Conservation (phyloP, 345 rosid species). For the Gossypium thurberi region DNA sequence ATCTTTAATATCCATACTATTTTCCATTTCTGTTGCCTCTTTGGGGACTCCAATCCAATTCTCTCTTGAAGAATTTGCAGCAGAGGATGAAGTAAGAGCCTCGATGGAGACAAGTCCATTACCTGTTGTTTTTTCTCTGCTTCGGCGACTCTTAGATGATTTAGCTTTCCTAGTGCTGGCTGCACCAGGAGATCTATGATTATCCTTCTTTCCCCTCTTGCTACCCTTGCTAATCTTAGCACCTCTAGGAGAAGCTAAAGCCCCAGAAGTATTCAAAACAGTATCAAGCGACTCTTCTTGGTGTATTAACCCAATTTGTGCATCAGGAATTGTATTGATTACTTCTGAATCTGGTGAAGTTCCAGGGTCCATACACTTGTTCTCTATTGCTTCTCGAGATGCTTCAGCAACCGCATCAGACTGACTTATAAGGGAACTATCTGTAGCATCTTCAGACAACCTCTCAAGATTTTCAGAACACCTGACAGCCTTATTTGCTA, state of each 20-base stretch:
- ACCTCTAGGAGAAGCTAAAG: conserved; percentile 20
- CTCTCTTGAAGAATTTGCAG: conserved; percentile 29
- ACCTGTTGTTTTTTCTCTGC: conserved; percentile 21
- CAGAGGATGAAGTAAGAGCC: conserved; percentile 21
- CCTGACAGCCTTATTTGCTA: conserved; percentile 29
- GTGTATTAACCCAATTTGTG: conserved; percentile 32
- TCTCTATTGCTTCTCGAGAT: conserved; percentile 33
- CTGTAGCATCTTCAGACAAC: conserved; percentile 37
- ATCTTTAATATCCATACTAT: conserved; percentile 15
- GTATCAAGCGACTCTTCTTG: conserved; percentile 32
- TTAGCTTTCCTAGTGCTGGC: conserved; percentile 30
- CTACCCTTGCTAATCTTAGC: conserved; percentile 22
- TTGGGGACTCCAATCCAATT: conserved; percentile 21
- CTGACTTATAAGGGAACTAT: conserved; percentile 24
- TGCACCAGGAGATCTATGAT: conserved; percentile 22
- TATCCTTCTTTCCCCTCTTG: conserved; percentile 45
- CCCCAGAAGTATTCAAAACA: conserved; percentile 35
- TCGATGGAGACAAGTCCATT: conserved; percentile 23
- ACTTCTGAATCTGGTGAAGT: conserved; percentile 99
- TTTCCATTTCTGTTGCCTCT: conserved; percentile 23
- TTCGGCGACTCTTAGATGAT: conserved; percentile 35
- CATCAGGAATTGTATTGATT: conserved; percentile 61
- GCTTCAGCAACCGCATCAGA: conserved; percentile 32
- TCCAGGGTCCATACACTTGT: conserved; percentile 53
- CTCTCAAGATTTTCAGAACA: conserved; percentile 28